Evolutionary conservation across 108 stramenopile species (phyloP), one percentile per base, ranked within the genome.

Genomic region (Ochromonas danica): DNA sequence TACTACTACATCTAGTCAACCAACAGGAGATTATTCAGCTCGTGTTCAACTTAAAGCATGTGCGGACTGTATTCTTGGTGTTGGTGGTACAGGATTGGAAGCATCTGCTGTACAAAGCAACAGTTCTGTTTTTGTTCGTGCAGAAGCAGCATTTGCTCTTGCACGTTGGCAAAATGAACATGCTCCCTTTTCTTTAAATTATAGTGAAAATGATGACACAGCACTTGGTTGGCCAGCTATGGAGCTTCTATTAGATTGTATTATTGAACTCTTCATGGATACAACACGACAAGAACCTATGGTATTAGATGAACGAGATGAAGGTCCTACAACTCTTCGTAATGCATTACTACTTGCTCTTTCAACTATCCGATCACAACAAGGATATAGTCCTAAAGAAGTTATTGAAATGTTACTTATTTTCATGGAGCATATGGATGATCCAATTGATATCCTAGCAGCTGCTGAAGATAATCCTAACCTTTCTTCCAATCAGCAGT

Each of bases 291-390:
- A 57, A 28, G 36, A 39, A 6, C 27, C 31, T 41, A 10, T 75
- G 30, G 14, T 33, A 41, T 35, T 17, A 6, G 31, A 75, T 42
- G 3, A 35, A 3, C 27, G 6, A 28, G 40, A 75, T 41, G 45
- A 75, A 27, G 31, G 27, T 31, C 10, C 36, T 6, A 33, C 31
- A 6, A 10, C 28, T 6, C 38, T 75, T 6, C 14, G 72, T 10
- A 41, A 45, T 75, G 72, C 72, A 10, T 27, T 75, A 36, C 40
- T 75, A 41, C 22, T 75, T 6, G 72, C 72, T 38, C 10, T 75
- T 6, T 75, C 72, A 33, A 75, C 72, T 6, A 75, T 75, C 28
- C 14, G 31, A 6, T 28, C 27, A 28, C 40, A 60, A 10, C 14
- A 25, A 10, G 72, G 72, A 27, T n/a, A 14, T 22, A 75, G 14